These are phyloP conservation scores for Rhynchosporium agropyri DNA, from an alignment of 2,329 filamentous ascomycete species.

Conservation along the genomic window DNA sequence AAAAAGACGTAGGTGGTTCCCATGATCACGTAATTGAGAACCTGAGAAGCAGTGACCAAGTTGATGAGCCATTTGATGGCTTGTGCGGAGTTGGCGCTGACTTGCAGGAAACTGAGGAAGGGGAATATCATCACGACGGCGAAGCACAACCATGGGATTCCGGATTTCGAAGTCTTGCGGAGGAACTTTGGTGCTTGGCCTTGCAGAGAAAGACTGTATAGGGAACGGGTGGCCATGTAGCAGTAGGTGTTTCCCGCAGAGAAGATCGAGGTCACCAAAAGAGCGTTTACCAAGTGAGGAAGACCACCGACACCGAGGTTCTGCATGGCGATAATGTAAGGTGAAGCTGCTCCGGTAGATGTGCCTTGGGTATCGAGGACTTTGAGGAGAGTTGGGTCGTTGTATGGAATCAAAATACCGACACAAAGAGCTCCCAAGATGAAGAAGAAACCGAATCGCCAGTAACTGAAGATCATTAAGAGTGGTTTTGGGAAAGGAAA, in stretches of 20 bases:
- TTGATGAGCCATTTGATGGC: slow-evolving; percentile 46
- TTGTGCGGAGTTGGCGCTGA: slow-evolving; percentile 51
- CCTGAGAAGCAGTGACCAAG: slow-evolving; percentile 69
- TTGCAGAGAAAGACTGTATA: slow-evolving; percentile 67
- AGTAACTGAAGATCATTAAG: slow-evolving; percentile 50
- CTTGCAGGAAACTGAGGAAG: slow-evolving; percentile 69
- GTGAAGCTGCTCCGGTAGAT: slow-evolving; percentile 44
- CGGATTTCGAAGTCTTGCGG: slow-evolving; percentile 59
- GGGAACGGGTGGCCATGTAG: slow-evolving; percentile 67
- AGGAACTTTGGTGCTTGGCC: slow-evolving; percentile 65
- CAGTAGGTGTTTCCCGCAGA: slow-evolving; percentile 61
- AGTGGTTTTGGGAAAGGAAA: background rate
- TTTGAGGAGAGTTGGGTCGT: slow-evolving; percentile 57
- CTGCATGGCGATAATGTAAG: slow-evolving; percentile 61
- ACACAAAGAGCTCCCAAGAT: slow-evolving; percentile 66
- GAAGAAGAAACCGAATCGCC: slow-evolving; percentile 71
- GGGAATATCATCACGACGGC: slow-evolving; percentile 66
- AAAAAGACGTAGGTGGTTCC: slow-evolving; percentile 71
- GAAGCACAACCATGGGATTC: slow-evolving; percentile 65
- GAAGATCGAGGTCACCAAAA: slow-evolving; percentile 67
- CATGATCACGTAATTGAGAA: slow-evolving; percentile 70
- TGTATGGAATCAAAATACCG: slow-evolving; percentile 65
- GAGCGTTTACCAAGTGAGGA: slow-evolving; percentile 68
- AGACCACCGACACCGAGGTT: slow-evolving; percentile 63
- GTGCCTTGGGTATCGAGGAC: slow-evolving; percentile 45